phyloP scores from a whole-genome alignment of 2,329 filamentous ascomycete genomes.

The Aspergillus sp. region DNA sequence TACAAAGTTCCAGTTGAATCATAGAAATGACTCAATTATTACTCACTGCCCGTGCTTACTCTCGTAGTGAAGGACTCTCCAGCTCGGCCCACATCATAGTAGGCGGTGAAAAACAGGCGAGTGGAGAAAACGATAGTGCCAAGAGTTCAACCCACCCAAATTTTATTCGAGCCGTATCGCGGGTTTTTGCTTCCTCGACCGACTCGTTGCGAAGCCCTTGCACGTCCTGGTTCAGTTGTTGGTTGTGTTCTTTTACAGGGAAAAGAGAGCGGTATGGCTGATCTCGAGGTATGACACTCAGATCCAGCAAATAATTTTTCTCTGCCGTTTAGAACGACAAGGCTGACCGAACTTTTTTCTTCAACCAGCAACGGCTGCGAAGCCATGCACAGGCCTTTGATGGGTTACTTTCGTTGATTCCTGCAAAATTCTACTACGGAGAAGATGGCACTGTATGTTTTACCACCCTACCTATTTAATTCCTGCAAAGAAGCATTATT shows the following conservation, averaged over 20 bases:
- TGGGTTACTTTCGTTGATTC: constrained; percentile 81
- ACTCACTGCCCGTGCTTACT: not conserved
- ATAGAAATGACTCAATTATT: not conserved
- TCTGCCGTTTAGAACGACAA: constrained; percentile 12
- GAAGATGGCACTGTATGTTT: constrained; percentile 76
- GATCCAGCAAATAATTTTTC: not conserved
- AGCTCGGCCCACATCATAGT: not conserved
- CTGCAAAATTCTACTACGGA: constrained; percentile 86
- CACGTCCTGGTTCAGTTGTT: constrained; percentile 12
- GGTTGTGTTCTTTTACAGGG: constrained; percentile 4
- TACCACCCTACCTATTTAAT: constrained; percentile 11
- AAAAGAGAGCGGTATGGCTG: constrained; percentile 30
- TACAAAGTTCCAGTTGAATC: not conserved
- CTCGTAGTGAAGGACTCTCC: not conserved
- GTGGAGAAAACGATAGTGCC: constrained; percentile 34
- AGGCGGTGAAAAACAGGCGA: constrained; percentile 26
- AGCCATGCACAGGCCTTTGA: constrained; percentile 74
- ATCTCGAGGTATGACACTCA: constrained; percentile 38
- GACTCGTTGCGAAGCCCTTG: constrained; percentile 15
- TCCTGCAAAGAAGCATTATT: constrained; percentile 8
- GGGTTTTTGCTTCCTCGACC: constrained; percentile 19
- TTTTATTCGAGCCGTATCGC: constrained; percentile 33
- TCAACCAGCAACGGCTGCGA: constrained; percentile 46
- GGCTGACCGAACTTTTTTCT: constrained; percentile 26
- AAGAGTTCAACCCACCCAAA: constrained; percentile 41